Evolutionary conservation across 148 eudicot genomes (phyloP).

Genomic region (Arbutus unedo): DNA sequence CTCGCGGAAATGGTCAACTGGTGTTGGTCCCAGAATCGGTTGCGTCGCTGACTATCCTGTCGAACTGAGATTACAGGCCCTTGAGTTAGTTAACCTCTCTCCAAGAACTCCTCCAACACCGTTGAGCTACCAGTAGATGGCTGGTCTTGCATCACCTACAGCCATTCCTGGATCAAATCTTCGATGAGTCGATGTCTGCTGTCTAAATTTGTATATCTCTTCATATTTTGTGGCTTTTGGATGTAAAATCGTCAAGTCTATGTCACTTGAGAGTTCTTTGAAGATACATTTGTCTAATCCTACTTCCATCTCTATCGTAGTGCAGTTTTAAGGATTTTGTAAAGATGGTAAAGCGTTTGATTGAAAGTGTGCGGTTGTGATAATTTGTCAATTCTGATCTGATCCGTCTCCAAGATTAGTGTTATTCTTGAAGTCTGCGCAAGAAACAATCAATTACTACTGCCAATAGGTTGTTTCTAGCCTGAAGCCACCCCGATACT

Average conservation of each 20-base stretch:
- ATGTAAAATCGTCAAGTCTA: neutral
- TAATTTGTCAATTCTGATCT: no score
- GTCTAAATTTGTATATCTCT: neutral
- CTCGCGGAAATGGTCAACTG: conserved; percentile 65
- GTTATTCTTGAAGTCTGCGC: no score
- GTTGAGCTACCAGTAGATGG: conserved; percentile 12
- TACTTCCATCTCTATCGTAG: neutral
- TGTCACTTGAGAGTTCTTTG: neutral
- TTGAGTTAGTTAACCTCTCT: conserved; percentile 66
- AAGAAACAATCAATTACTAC: no score
- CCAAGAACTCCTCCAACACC: conserved; percentile 35
- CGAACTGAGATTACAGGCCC: conserved; percentile 67
- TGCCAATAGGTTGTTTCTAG: no score
- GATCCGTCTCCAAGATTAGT: no score
- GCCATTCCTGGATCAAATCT: conserved; percentile 3
- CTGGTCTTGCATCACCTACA: conserved; percentile 28
- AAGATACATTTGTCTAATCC: neutral
- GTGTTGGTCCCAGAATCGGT: conserved; percentile 84
- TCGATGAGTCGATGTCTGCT: neutral
- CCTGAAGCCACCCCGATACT: no score
- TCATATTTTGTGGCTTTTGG: neutral
- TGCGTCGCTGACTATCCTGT: conserved; percentile 82
- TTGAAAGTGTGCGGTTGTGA: no score
- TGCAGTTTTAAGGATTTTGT: neutral
- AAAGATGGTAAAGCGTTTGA: no score